These are phyloP conservation scores for Coriolopsis trogii DNA, from an alignment of 1,284 basidiomycete species.

Conservation along the genomic window DNA sequence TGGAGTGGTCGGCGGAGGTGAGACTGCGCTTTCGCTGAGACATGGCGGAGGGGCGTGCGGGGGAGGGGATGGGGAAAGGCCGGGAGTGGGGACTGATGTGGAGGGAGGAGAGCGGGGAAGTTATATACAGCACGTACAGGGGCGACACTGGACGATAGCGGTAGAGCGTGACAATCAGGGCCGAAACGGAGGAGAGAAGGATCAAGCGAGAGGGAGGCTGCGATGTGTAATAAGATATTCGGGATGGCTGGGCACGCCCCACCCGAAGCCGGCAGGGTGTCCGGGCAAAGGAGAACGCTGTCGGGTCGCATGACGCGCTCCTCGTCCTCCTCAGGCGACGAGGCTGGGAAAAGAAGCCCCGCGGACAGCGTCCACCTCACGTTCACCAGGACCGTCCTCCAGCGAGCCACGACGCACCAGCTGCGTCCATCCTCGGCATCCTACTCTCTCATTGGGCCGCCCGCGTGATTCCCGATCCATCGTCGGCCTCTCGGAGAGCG, in stretches of 20 bases:
- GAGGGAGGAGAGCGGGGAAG: not conserved
- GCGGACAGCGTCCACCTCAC: too few species aligned
- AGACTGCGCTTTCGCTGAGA: conserved; percentile 12
- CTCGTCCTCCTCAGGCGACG: not conserved
- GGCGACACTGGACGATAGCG: too few species aligned
- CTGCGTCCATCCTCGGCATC: too few species aligned
- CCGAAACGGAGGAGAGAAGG: not conserved
- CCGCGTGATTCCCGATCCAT: too few species aligned
- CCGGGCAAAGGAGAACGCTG: not conserved
- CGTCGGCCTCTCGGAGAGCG: too few species aligned
- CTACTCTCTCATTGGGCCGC: too few species aligned
- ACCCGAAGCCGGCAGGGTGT: not conserved
- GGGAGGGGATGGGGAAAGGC: not conserved
- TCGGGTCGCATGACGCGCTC: conserved; percentile 14
- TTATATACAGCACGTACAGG: too few species aligned
- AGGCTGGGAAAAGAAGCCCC: too few species aligned
- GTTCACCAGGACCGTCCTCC: too few species aligned
- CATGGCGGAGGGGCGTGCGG: conserved; percentile 12
- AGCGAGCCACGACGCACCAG: too few species aligned
- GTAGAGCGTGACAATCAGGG: too few species aligned
- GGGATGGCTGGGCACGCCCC: not conserved
- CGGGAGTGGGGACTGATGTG: conserved; percentile 1
- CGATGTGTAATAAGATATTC: too few species aligned
- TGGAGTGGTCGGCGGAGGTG: conserved; percentile 18
- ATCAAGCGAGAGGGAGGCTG: not conserved